Base-by-base conservation (phyloP, 2,329 filamentous ascomycete genomes). In the Sclerotinia glacialis region DNA sequence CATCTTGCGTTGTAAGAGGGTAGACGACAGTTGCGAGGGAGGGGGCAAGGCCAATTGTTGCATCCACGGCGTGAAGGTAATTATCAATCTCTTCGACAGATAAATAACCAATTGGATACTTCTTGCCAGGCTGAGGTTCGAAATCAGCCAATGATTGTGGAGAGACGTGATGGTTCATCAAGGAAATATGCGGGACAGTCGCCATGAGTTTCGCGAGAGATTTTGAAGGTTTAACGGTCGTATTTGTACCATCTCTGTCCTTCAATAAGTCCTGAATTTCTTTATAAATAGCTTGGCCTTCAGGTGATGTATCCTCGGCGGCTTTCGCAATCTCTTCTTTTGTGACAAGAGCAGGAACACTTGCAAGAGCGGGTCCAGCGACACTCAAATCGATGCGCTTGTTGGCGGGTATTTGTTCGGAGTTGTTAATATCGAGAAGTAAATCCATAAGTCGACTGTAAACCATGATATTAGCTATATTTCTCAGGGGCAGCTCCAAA, bases 341-440 rank as follows among this genome's bases (percentile, higher is more conserved):
- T 61, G 65, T 71, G 28, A 74, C 66, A 9, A 76, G 61, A 49
- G 71, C 65, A 37, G 73, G 73, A 21, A 76, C 49, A 1, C 67
- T 67, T 12, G 68, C 55, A 50, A 75, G 65, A 18, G 66, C 67
- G 23, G 71, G 71, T 26, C 68, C 69, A 47, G 70, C 68, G 7
- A 68, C 77, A 60, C 81, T 82, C 67, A 97, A 80, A 74, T 94
- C 89, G 79, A 92, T 89, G 72, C 91, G 90, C 74, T 90, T 86
- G 67, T 89, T 84, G 37, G 86, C 81, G 14, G 92, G 87, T 54
- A 98, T 87, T 76, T 95, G 91, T 26, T 89, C 82, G 53, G 87
- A 90, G 62, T 91, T 87, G 79, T 99, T 99, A 79, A 97, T 85
- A 75, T 97, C 93, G 69, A 96, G 83, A 44, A 98, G 86, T 14